Conservation (phyloP, 352 stramenopile genomes). For the Phytophthora pini region DNA sequence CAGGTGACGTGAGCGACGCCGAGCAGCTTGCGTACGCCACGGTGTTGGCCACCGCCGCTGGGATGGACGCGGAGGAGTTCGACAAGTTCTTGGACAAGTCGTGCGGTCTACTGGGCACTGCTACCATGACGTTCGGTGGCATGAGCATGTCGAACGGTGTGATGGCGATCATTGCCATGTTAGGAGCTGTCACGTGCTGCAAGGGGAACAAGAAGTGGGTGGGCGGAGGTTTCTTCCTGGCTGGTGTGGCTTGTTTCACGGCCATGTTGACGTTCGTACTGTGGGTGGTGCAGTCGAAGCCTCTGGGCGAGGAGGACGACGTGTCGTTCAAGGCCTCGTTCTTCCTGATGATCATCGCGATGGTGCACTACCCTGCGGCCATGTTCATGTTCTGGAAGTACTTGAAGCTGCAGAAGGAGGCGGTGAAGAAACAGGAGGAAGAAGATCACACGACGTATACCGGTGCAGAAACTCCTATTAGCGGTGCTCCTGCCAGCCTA, state of each 20-base stretch:
- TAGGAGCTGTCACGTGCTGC: slow-evolving; percentile 61
- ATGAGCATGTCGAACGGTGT: slow-evolving; percentile 47
- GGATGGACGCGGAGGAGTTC: slow-evolving; percentile 57
- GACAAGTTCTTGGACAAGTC: slow-evolving; percentile 67
- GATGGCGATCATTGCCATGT: slow-evolving; percentile 56
- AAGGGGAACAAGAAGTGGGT: slow-evolving; percentile 31
- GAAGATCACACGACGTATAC: background rate
- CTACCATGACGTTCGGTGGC: slow-evolving; percentile 50
- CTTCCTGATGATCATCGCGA: slow-evolving; percentile 63
- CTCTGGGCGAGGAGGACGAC: slow-evolving; percentile 61
- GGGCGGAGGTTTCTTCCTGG: slow-evolving; percentile 26
- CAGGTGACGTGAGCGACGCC: slow-evolving; percentile 32
- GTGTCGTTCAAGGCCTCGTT: slow-evolving; percentile 56
- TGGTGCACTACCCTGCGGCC: slow-evolving; percentile 57
- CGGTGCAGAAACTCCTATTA: no score
- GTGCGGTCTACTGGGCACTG: slow-evolving; percentile 47
- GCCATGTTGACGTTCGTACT: slow-evolving; percentile 35
- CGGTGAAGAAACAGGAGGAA: slow-evolving; percentile 5
- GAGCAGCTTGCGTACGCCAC: slow-evolving; percentile 39
- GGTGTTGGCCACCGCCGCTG: slow-evolving; percentile 44
- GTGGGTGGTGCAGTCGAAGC: slow-evolving; percentile 56
- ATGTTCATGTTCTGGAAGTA: slow-evolving; percentile 43
- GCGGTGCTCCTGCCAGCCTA: no score
- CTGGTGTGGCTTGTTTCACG: slow-evolving; percentile 13
- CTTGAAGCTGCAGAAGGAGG: slow-evolving; percentile 13